Conservation (phyloP, 805 yeast genomes). For the Sungouiella blattae region DNA sequence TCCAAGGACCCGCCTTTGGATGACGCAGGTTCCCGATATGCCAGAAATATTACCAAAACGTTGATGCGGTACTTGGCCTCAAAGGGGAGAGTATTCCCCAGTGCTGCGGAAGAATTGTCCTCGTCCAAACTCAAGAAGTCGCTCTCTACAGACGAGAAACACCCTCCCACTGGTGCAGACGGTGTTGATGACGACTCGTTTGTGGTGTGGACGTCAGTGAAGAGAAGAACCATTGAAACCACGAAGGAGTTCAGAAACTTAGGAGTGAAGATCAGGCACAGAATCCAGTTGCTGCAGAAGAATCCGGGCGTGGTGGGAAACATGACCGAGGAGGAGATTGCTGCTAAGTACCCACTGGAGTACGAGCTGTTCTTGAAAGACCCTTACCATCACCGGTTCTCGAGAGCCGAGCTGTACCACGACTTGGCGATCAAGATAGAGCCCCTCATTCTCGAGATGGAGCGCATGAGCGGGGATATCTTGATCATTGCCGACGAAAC, state of each 20-base stretch:
- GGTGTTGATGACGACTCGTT: conserved; percentile 59
- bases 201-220: conserved; percentile 93
- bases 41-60: conserved; percentile 59
- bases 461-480: conserved; percentile 82
- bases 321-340: conserved; percentile 57
- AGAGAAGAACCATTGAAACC: conserved; percentile 78
- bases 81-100: conserved; percentile 31
- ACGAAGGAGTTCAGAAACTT: conserved; percentile 62
- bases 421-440: conserved; percentile 94
- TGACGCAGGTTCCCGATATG: conserved; percentile 66
- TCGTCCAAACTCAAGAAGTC: conserved; percentile 8
- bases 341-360: conserved; percentile 62
- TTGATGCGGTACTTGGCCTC: conserved; percentile 38
- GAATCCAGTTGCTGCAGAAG: conserved; percentile 81
- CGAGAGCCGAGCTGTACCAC: conserved; percentile 92
- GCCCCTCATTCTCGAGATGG: conserved; percentile 90
- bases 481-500: conserved; percentile 92
- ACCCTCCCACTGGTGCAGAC: conserved; percentile 49
- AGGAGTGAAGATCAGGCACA: conserved; percentile 65
- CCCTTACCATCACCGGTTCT: conserved; percentile 90
- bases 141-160: conserved; percentile 35
- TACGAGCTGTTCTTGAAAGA: conserved; percentile 62
- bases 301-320: conserved; percentile 88
- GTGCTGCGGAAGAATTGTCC: not conserved
- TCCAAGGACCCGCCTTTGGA: conserved; percentile 80